These are phyloP conservation scores for Arachis monticola DNA, from an alignment of 331 rosid species.

Conservation along the genomic window DNA sequence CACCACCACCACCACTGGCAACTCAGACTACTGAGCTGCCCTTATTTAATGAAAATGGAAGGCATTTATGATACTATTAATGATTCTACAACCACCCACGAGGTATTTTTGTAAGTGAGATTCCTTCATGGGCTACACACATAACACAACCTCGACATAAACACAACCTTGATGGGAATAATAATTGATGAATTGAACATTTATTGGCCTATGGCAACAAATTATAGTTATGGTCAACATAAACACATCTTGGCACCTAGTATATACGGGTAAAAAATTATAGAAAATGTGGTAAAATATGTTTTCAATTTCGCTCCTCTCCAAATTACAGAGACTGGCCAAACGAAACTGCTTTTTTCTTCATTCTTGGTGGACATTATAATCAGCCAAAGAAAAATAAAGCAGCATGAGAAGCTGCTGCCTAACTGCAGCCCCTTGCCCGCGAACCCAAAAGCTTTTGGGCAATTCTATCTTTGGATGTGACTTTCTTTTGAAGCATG, in stretches of 20 bases:
- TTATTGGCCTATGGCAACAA: slow-evolving; percentile 7
- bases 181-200: not conserved
- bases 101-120: slow-evolving; percentile 14
- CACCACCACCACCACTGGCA: slow-evolving; percentile 20
- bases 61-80: slow-evolving; percentile 39
- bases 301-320: not conserved
- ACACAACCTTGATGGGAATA: no score
- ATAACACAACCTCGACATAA: not conserved
- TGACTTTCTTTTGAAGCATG: slow-evolving; percentile 84
- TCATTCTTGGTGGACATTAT: slow-evolving; percentile 13
- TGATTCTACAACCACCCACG: slow-evolving; percentile 8
- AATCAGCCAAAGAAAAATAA: slow-evolving; percentile 17
- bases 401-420: slow-evolving; percentile 45
- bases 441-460: slow-evolving; percentile 63
- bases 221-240: slow-evolving; percentile 16
- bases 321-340: slow-evolving; percentile 12
- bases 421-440: slow-evolving; percentile 55
- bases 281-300: slow-evolving; percentile 2
- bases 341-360: slow-evolving; percentile 27
- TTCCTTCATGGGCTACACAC: not conserved
- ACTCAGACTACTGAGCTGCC: not conserved
- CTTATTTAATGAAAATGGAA: slow-evolving; percentile 28
- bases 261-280: slow-evolving; percentile 18
- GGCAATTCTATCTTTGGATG: slow-evolving; percentile 77
- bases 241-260: slow-evolving; percentile 25